Evolutionary conservation across 192 early-diverging fungal genomes (phyloP), one percentile per base, ranked within the genome.

Genomic region (Lunasporangiospora selenospora): DNA sequence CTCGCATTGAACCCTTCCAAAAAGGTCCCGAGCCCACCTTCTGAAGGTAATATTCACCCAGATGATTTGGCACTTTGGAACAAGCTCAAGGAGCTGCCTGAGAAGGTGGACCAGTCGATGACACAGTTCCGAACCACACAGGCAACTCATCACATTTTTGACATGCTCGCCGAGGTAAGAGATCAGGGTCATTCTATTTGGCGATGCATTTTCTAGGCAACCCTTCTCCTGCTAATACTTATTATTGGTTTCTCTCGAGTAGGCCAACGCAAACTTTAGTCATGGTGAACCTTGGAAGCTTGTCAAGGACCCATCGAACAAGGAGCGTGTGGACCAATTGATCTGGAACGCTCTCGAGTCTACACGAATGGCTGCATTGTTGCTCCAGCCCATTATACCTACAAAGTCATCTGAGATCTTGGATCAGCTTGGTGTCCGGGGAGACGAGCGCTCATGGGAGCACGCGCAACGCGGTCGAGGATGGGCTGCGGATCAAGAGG

Each of bases 381-480:
- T 95, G 36, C 75, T 97, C 42, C 89, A 90, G 62, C 92, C 93
- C 6, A 83, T 96, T 18, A 93, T 97, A 88, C 97, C 97, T 8
- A 70, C 75, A 2, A 96, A 93, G 67, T 80, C 87, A 39, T 58
- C 54, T 1, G 55, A 60, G 40, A 70, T 98, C 40, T 71, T 98
- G 55, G 81, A 90, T 53, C 77, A 79, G 16, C 55, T 98, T 10
- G 81, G 76, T 6, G 80, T 96, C 7, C 45, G 70, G 6, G 47
- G 16, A 15, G 65, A 70, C 4, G 83, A 92, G 48, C 84, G 93
- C 15, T 54, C 46, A 24, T 94, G 88, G 85, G 36, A 56, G 1
- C 52, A 88, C 62, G 83, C 87, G 9, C 52, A 48, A 31, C 80
- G 88, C 50, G 89, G 86, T 19, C 62, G 58, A 21, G 89, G 89